These are phyloP conservation scores for Magnaporthiopsis incrustans DNA, from an alignment of 2,329 filamentous ascomycete species.

Conservation along the genomic window DNA sequence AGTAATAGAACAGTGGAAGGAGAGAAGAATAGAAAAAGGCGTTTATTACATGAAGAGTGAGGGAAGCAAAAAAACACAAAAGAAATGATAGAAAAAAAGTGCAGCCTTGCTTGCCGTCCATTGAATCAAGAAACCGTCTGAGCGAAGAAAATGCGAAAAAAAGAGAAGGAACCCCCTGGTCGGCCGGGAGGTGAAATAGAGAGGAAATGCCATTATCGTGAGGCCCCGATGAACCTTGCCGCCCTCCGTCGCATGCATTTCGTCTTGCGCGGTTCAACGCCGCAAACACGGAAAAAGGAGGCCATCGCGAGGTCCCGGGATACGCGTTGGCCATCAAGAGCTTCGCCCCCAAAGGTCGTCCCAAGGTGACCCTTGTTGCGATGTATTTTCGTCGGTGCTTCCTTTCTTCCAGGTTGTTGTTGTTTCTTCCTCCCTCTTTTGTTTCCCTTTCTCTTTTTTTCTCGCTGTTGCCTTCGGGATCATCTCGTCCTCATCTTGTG, in stretches of 20 bases:
- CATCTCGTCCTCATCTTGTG: not conserved
- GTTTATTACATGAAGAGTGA: constrained; percentile 7
- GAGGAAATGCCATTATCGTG: constrained; percentile 17
- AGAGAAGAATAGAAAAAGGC: constrained; percentile 3
- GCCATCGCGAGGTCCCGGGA: not conserved
- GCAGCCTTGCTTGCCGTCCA: not conserved
- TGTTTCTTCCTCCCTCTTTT: not conserved
- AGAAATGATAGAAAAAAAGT: not conserved
- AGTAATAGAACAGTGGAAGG: constrained; percentile 1
- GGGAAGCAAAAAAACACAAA: constrained; percentile 5
- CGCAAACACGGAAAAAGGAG: not conserved
- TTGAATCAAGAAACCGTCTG: constrained; percentile 1
- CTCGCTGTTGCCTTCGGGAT: not conserved
- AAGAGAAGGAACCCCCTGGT: constrained; percentile 15
- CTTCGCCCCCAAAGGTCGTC: not conserved
- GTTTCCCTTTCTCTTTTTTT: not conserved
- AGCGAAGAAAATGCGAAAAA: constrained; percentile 16
- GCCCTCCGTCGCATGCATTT: not conserved
- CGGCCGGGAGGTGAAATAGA: not conserved
- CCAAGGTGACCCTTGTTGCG: not conserved
- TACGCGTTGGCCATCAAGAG: not conserved
- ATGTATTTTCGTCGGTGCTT: not conserved
- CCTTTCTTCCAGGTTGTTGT: not conserved
- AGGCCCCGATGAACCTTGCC: constrained; percentile 3
- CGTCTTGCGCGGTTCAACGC: not conserved